Base-by-base conservation (phyloP, 2,329 filamentous ascomycete species). In the Thielaviopsis populi region DNA sequence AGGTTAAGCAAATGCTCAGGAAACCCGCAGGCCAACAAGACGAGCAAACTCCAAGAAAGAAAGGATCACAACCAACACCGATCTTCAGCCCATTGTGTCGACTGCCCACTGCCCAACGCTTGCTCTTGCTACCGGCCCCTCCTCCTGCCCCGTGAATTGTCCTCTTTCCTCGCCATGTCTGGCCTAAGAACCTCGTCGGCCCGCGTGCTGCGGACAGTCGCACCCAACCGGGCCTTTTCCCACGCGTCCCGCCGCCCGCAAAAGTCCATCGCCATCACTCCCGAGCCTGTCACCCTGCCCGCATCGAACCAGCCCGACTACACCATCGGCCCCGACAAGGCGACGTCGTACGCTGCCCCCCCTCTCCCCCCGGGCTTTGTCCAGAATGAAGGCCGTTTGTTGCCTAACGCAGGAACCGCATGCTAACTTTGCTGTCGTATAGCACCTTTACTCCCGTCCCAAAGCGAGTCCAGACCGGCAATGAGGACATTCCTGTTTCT, bases 371-470 rank as follows among this genome's bases (percentile, higher is more conserved):
- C n/a, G n/a, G n/a, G n/a, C n/a, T n/a, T n/a, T n/a, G n/a, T 19
- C 5, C 3, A n/a, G 17, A 37, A 53, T 6, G n/a, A n/a, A n/a
- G n/a, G n/a, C n/a, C n/a, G n/a, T n/a, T n/a, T n/a, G n/a, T n/a
- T n/a, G n/a, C n/a, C n/a, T n/a, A n/a, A n/a, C n/a, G 42, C 41
- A 13, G 7, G 17, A n/a, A 3, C 8, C 41, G 41, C 50, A n/a
- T 54, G 22, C 50, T 54, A 54, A 54, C 50, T 33, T 10, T 13
- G 24, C 8, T 24, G 7, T 6, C 27, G 13, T 40, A 58, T 72
- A 96, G 92, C 66, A 85, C 84, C 72, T 99, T 89, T 76, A 96
- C 92, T 1, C 94, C 92, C 22, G 85, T 96, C 24, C 92, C 94
- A 65, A 91, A 88, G 78, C 82, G 85, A 68, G 82, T 96, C 66